A percentile compares a stretch with the other conserved stretches of the same genome.
These are phyloP conservation scores for Musa beccarii DNA, from an alignment of 176 grass and related monocot species.

Conservation along the genomic window DNA sequence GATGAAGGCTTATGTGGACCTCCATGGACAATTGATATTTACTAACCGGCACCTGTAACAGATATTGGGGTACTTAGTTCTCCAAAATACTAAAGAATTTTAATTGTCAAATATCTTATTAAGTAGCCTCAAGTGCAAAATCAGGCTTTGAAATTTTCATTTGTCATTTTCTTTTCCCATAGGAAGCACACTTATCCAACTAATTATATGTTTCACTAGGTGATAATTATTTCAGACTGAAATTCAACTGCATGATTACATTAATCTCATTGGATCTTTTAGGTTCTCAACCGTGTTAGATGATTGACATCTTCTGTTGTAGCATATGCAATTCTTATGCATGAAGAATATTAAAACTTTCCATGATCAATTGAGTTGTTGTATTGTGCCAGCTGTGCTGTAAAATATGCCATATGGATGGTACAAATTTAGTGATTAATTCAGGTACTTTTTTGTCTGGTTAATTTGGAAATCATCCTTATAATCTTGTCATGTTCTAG, in stretches of 20 bases:
- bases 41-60: background rate
- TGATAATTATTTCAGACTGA: no score
- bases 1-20: background rate
- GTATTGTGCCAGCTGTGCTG: background rate
- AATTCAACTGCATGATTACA: no score
- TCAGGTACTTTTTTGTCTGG: background rate
- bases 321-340: background rate
- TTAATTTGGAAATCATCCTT: conserved; percentile 4
- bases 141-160: background rate
- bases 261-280: background rate
- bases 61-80: background rate
- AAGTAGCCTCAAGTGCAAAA: background rate
- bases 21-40: background rate
- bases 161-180: background rate
- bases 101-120: background rate
- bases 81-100: background rate
- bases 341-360: background rate
- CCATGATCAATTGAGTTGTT: background rate
- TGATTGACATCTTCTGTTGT: background rate
- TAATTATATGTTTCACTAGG: background rate
- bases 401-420: background rate
- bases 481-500: conserved; percentile 28
- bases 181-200: background rate
- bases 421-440: background rate
- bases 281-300: background rate